Percentiles rank a stretch among this genome's conserved stretches.
phyloP scores from a whole-genome alignment of 805 yeast genomes.

The Yamadazyma akitaensis region DNA sequence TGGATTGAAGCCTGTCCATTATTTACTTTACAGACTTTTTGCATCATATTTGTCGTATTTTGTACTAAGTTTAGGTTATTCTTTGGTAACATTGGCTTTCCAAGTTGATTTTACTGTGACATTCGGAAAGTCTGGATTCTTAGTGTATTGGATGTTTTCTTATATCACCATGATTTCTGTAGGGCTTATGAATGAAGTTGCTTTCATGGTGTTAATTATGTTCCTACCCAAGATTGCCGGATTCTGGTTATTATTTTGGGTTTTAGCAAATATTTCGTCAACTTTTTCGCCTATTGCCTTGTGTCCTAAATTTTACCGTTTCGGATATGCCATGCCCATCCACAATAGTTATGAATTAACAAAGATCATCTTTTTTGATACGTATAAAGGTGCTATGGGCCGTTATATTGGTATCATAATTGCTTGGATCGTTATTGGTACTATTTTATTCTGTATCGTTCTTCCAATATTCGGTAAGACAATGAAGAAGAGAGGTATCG shows the following conservation, averaged over 20 bases:
- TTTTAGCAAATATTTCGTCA: conserved; percentile 64
- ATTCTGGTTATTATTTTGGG: conserved; percentile 71
- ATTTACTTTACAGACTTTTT: conserved; percentile 50
- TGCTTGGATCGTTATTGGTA: conserved; percentile 58
- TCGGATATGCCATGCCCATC: conserved; percentile 68
- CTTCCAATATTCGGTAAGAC: conserved; percentile 38
- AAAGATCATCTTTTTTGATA: conserved; percentile 55
- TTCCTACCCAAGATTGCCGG: conserved; percentile 63
- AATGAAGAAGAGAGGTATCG: conserved; percentile 28
- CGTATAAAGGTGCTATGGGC: conserved; percentile 57
- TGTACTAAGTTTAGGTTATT: conserved; percentile 54
- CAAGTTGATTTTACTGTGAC: conserved; percentile 57
- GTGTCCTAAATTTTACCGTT: conserved; percentile 54
- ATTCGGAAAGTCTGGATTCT: conserved; percentile 68
- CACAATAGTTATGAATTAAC: conserved; percentile 61
- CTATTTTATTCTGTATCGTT: conserved; percentile 42
- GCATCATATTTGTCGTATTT: conserved; percentile 53
- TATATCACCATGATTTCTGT: conserved; percentile 71
- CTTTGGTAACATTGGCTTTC: conserved; percentile 63
- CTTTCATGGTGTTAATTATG: conserved; percentile 50
- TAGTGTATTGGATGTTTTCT: conserved; percentile 69
- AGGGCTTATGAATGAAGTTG: conserved; percentile 71
- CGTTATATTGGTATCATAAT: conserved; percentile 55
- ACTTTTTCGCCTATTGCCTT: conserved; percentile 65
- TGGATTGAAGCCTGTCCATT: conserved; percentile 41